Percentiles rank a stretch among this genome's conserved stretches.
Conservation (phyloP, 2,329 filamentous ascomycete genomes). For the Fusarium sp. region DNA sequence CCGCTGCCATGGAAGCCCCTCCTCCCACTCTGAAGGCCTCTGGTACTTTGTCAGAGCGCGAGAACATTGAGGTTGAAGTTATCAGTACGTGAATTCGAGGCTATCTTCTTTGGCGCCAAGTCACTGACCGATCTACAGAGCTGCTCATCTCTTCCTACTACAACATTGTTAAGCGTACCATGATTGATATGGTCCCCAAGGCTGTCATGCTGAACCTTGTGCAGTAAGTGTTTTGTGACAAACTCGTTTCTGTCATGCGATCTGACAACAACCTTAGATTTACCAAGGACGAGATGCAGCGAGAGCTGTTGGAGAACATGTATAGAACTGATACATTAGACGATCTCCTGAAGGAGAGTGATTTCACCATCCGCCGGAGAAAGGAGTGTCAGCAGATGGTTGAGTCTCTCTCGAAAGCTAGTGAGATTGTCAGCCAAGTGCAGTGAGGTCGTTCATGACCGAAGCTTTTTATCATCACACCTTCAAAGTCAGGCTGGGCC, state of each 20-base stretch:
- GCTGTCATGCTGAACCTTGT: slow-evolving; percentile 98
- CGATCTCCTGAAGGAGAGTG: slow-evolving; percentile 95
- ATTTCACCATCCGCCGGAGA: slow-evolving; percentile 92
- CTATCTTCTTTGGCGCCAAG: background rate
- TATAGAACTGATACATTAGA: slow-evolving; percentile 92
- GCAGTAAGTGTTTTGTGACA: slow-evolving; percentile 72
- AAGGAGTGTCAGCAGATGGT: slow-evolving; percentile 99
- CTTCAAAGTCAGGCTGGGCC: slow-evolving; percentile 25
- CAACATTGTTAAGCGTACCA: slow-evolving; percentile 96
- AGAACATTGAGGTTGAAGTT: slow-evolving; percentile 95
- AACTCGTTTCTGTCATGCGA: background rate
- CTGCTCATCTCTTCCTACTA: slow-evolving; percentile 96
- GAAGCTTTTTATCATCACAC: slow-evolving; percentile 27
- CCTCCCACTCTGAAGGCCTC: slow-evolving; percentile 94
- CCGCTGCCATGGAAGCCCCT: slow-evolving; percentile 98
- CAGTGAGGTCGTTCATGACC: slow-evolving; percentile 58
- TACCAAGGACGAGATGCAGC: slow-evolving; percentile 98
- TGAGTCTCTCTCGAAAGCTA: slow-evolving; percentile 87
- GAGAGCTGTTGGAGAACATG: slow-evolving; percentile 96
- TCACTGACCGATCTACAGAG: slow-evolving; percentile 64
- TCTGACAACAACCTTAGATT: slow-evolving; percentile 65
- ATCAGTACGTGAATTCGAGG: slow-evolving; percentile 76
- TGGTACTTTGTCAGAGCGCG: slow-evolving; percentile 91
- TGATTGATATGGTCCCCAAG: slow-evolving; percentile 99
- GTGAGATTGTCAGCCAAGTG: slow-evolving; percentile 92